phyloP scores from a whole-genome alignment of 225 moss, liverwort and hornwort genomes.

The Antitrichia curtipendula region DNA sequence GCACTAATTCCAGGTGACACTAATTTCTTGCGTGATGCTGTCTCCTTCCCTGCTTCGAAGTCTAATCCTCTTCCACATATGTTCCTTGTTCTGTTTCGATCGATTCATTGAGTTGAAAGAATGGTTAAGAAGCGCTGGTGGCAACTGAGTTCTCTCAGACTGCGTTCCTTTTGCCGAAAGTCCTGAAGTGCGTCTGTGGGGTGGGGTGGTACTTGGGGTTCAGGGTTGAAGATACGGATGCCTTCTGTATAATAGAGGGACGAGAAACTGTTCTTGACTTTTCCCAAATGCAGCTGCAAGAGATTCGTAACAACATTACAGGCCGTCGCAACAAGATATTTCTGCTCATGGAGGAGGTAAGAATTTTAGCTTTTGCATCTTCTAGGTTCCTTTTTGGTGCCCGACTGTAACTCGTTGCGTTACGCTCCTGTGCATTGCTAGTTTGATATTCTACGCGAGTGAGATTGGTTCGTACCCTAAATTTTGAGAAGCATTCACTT shows the following conservation, averaged over 20 bases:
- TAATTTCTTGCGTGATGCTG: not conserved
- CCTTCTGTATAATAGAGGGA: constrained; percentile 92
- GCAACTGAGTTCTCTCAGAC: not conserved
- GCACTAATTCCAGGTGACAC: constrained; percentile 5
- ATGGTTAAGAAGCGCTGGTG: not conserved
- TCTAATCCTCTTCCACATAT: not conserved
- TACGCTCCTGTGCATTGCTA: not conserved
- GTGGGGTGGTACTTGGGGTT: not conserved
- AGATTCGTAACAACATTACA: constrained; percentile 82
- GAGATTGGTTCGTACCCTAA: not conserved
- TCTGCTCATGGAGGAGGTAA: constrained; percentile 97
- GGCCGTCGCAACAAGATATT: constrained; percentile 89
- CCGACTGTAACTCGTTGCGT: not conserved
- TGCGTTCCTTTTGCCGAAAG: not conserved
- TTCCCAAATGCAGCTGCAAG: constrained; percentile 87
- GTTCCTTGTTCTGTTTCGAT: not conserved
- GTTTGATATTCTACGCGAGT: not conserved
- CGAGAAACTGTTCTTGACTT: constrained; percentile 90
- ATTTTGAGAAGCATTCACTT: not conserved
- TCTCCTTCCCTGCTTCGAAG: not conserved
- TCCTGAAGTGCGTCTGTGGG: not conserved
- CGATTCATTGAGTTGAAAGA: not conserved
- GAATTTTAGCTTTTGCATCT: not conserved
- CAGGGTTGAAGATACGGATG: constrained; percentile 39
- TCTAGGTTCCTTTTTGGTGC: not conserved